These are phyloP conservation scores for Olyra latifolia DNA, from an alignment of 176 grass and related monocot species.

Conservation along the genomic window DNA sequence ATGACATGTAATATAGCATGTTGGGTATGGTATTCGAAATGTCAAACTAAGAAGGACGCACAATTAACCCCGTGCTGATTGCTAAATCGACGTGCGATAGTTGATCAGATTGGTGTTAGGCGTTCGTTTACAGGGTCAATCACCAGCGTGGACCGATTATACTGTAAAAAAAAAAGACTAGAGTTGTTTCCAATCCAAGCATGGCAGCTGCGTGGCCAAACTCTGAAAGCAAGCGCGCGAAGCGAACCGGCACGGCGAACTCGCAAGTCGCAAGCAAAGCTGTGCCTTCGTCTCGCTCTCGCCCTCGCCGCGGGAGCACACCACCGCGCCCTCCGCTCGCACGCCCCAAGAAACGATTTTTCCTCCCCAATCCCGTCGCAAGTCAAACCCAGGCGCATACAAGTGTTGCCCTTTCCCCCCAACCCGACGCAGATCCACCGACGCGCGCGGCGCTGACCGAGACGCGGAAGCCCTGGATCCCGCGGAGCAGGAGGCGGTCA, in stretches of 20 bases:
- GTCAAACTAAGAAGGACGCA: too few relatives aligned
- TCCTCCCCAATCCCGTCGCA: not conserved
- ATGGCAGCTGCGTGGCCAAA: not conserved
- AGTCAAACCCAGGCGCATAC: constrained; percentile 30
- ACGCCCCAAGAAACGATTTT: constrained; percentile 17
- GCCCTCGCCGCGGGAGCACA: constrained; percentile 13
- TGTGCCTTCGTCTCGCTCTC: not conserved
- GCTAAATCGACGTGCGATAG: too few relatives aligned
- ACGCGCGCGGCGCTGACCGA: not conserved
- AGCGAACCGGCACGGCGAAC: constrained; percentile 26
- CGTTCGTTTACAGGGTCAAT: too few relatives aligned
- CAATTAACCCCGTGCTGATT: too few relatives aligned
- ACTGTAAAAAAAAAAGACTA: too few relatives aligned
- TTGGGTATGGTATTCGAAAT: too few relatives aligned
- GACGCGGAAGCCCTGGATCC: constrained; percentile 58
- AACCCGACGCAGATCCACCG: not conserved
- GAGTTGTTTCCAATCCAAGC: too few relatives aligned
- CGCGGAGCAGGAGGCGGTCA: constrained; percentile 53
- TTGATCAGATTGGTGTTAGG: too few relatives aligned
- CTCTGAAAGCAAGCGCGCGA: not conserved
- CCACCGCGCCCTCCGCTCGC: not conserved
- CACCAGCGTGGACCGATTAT: too few relatives aligned
- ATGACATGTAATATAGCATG: too few relatives aligned
- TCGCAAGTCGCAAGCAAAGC: not conserved
- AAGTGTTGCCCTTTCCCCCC: not conserved